phyloP scores from a whole-genome alignment of 2,329 filamentous ascomycete genomes.

The Corniculantispora saksenae region DNA sequence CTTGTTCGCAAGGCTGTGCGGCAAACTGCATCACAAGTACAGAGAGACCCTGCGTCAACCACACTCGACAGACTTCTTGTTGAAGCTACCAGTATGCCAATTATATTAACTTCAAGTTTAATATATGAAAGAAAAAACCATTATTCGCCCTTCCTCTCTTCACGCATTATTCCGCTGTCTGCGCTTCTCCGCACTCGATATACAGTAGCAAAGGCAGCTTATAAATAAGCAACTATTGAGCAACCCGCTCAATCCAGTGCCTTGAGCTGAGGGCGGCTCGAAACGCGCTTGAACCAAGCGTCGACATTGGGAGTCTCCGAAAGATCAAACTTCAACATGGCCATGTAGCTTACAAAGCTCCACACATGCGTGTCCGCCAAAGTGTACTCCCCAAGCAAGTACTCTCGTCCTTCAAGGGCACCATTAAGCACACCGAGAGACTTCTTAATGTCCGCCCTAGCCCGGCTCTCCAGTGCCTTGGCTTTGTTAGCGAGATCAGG shows the following conservation, averaged over 20 bases:
- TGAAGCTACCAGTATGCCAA: too few species aligned
- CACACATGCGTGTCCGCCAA: constrained; percentile 17
- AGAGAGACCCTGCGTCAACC: too few species aligned
- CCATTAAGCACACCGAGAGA: constrained; percentile 1
- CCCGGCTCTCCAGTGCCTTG: not conserved
- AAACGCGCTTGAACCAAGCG: constrained; percentile 2
- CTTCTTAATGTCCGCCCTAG: constrained; percentile 1
- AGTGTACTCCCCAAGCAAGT: constrained; percentile 8
- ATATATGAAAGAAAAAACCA: too few species aligned
- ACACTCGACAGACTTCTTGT: too few species aligned
- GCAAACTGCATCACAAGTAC: too few species aligned
- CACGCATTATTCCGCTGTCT: too few species aligned
- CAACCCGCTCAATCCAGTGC: not conserved
- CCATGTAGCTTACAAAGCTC: constrained; percentile 12
- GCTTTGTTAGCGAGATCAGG: not conserved
- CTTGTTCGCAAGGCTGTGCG: too few species aligned
- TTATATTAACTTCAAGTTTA: too few species aligned
- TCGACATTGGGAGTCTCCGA: not conserved
- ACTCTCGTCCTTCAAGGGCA: not conserved
- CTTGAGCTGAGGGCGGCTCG: constrained; percentile 1
- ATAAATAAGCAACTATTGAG: too few species aligned
- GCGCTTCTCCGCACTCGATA: too few species aligned
- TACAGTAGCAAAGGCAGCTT: too few species aligned
- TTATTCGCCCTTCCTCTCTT: too few species aligned
- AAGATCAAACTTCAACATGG: constrained; percentile 3